Evolutionary conservation across 805 yeast species (phyloP).

Genomic region (Zygoascus biomembranicola): DNA sequence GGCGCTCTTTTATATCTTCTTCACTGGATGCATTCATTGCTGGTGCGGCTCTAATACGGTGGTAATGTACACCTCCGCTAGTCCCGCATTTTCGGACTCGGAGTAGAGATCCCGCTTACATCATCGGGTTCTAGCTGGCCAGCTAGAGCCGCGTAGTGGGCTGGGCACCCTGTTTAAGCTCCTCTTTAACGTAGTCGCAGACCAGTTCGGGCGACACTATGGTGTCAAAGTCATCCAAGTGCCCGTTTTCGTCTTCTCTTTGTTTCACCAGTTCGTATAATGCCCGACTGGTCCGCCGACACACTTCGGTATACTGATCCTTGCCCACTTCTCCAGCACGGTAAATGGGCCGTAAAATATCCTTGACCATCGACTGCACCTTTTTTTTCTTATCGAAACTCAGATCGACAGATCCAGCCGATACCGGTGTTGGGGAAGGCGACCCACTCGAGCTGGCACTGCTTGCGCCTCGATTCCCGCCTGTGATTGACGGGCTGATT

Average conservation of each 20-base stretch:
- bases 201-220: neutral
- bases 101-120: too few species aligned
- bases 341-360: slow-evolving; percentile 43
- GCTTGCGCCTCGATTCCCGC: neutral
- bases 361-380: slow-evolving; percentile 52
- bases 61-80: too few species aligned
- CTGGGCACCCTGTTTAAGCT: neutral
- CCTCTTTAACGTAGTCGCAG: slow-evolving; percentile 1
- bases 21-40: too few species aligned
- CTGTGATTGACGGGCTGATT: neutral
- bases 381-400: slow-evolving; percentile 41
- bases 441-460: slow-evolving; percentile 14
- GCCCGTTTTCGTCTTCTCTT: neutral
- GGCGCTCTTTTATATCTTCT: too few species aligned
- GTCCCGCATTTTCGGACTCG: too few species aligned
- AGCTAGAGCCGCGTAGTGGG: too few species aligned
- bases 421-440: slow-evolving; percentile 8
- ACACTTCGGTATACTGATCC: slow-evolving; percentile 48
- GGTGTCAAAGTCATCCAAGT: neutral
- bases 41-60: too few species aligned
- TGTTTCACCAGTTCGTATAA: slow-evolving; percentile 35
- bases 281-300: slow-evolving; percentile 52
- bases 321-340: slow-evolving; percentile 28
- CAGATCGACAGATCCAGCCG: slow-evolving; percentile 4
- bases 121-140: too few species aligned